Evolutionary conservation across 352 stramenopile genomes (phyloP).

Genomic region (Halophytophthora polymorphica): DNA sequence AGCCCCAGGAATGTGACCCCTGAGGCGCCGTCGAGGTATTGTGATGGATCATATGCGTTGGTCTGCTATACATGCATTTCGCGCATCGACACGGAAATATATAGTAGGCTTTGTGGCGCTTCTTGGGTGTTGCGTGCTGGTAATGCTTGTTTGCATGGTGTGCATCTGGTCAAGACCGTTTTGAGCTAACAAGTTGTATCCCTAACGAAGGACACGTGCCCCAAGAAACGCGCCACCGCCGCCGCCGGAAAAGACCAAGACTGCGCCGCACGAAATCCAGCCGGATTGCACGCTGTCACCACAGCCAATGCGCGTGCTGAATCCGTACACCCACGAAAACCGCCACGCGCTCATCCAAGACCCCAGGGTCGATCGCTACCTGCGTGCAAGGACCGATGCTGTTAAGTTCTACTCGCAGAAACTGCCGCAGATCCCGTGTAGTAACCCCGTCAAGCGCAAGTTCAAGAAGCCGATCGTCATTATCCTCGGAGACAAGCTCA

Average conservation of each 20-base stretch:
- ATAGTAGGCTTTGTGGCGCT: background rate
- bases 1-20: conserved; percentile 22
- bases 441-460: conserved; percentile 42
- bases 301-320: conserved; percentile 18
- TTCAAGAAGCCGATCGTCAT: conserved; percentile 54
- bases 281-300: background rate
- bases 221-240: background rate
- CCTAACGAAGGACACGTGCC: background rate
- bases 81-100: conserved; percentile 21
- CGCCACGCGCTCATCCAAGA: conserved; percentile 44
- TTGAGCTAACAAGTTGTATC: background rate
- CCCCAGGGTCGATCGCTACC: conserved; percentile 37
- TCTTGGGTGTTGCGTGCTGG: background rate
- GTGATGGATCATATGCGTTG: conserved; percentile 9
- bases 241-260: background rate
- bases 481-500: conserved; percentile 25
- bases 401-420: conserved; percentile 57
- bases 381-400: conserved; percentile 35
- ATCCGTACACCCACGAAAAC: conserved; percentile 56
- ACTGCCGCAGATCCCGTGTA: conserved; percentile 41
- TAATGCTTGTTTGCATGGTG: background rate
- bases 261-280: background rate
- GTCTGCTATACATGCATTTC: conserved; percentile 12
- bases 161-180: background rate
- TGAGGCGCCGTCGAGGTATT: conserved; percentile 39